These are phyloP conservation scores for Mortierella sp. DNA, from an alignment of 371 early-diverging fungal genomes.

Conservation along the genomic window DNA sequence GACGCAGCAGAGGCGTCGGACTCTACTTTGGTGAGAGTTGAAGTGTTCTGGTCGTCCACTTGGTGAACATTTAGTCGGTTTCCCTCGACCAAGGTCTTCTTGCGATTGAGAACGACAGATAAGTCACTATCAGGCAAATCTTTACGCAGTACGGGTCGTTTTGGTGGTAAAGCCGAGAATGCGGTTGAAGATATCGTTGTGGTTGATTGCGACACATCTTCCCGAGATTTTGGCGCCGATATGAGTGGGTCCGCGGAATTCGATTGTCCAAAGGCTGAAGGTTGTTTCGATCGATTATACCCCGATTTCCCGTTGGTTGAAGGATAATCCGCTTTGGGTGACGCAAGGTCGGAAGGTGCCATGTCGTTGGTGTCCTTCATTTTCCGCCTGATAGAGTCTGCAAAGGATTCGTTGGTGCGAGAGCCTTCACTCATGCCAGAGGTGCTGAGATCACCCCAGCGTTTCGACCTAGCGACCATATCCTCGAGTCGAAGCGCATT, in stretches of 20 bases:
- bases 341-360: background rate
- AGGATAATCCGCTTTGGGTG: slow-evolving; percentile 18
- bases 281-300: background rate
- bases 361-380: slow-evolving; percentile 32
- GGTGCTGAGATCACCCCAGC: slow-evolving; percentile 36
- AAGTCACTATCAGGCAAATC: background rate
- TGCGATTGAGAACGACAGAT: background rate
- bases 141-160: background rate
- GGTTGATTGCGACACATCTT: background rate
- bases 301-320: slow-evolving; percentile 8
- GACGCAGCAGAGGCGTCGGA: background rate
- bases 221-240: background rate
- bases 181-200: background rate
- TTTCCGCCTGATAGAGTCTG: slow-evolving; percentile 43
- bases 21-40: background rate
- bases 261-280: background rate
- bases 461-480: slow-evolving; percentile 34
- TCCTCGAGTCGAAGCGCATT: slow-evolving; percentile 50
- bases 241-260: background rate
- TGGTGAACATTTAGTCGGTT: background rate
- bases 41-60: background rate
- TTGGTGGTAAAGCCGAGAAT: background rate
- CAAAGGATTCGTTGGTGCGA: slow-evolving; percentile 37
- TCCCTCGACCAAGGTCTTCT: background rate
- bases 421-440: slow-evolving; percentile 27